These are phyloP conservation scores for Kandelia obovata DNA, from an alignment of 345 rosid species.

Conservation along the genomic window DNA sequence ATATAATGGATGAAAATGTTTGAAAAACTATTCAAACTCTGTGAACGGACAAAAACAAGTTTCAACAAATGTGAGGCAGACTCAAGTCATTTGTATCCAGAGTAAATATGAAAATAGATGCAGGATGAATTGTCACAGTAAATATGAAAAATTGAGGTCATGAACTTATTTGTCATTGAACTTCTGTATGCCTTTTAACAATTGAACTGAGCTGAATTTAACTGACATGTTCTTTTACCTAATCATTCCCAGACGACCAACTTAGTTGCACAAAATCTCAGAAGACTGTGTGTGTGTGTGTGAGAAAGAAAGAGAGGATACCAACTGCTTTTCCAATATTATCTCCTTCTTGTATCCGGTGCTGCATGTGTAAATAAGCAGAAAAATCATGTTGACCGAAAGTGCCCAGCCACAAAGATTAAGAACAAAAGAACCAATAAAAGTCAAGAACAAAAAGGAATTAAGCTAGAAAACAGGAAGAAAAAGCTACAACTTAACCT, in stretches of 20 bases:
- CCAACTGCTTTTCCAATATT: conserved; percentile 67
- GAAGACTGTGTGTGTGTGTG: not conserved
- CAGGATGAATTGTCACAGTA: not conserved
- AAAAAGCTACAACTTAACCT: conserved; percentile 40
- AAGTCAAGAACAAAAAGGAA: not conserved
- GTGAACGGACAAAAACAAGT: not conserved
- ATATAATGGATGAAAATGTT: not conserved
- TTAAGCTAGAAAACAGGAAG: not conserved
- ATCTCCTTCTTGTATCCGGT: conserved; percentile 77
- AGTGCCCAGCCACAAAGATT: not conserved
- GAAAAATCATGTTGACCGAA: conserved; percentile 13
- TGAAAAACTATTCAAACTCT: no score
- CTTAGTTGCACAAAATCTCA: not conserved
- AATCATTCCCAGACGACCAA: no score
- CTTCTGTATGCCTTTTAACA: not conserved
- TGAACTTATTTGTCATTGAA: not conserved
- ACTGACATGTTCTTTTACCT: not conserved
- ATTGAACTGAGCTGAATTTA: not conserved
- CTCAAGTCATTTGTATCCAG: not conserved
- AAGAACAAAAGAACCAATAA: not conserved
- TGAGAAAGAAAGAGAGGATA: conserved; percentile 15
- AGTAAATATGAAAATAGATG: not conserved
- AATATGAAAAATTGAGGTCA: not conserved
- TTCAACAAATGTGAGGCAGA: not conserved
- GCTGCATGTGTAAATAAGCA: conserved; percentile 44